Evolutionary conservation across 139 green algal genomes (phyloP), one percentile per base, ranked within the genome.

Genomic region (Chlamydomonas incerta): DNA sequence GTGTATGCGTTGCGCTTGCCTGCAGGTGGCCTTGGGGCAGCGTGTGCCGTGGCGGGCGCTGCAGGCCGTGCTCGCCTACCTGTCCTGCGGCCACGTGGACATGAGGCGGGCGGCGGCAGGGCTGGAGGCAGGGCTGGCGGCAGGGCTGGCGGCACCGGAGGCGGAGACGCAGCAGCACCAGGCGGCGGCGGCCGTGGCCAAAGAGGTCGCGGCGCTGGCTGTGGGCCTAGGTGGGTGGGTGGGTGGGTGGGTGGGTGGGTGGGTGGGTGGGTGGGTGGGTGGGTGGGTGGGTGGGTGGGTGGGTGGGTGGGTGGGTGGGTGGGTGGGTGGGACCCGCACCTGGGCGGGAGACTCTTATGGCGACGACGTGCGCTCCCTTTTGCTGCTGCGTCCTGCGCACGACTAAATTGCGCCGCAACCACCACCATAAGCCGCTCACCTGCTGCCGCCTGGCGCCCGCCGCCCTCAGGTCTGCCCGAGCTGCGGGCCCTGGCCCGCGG

Each of bases 51-150:
- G n/a, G 8, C 34, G 23, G 14, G 75, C 75, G 34, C 60, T 82
- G 58, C 60, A 26, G 5, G 35, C 75, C 0, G 26, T 72, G 34
- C 75, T 72, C 34, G 35, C n/a, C 14, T 72, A 63, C 35, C 35
- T 82, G 35, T 14, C 35, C 24, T 18, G 13, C 26, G 75, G 75
- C 0, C 21, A 5, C 6, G 58, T 57, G 20, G 6, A 17, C 33
- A 58, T 82, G n/a, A n/a, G n/a, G n/a, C n/a, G n/a, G n/a, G n/a
- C n/a, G 75, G 34, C 75, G 57, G 55, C 55, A 23, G 55, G n/a
- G n/a, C n/a, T 29, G 15, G 55, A 5, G 10, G 55, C 55, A 26
- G n/a, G n/a, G n/a, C 75, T 82, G 75, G 34, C 75, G 57, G 55
- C 55, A 23, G 55, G n/a, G n/a, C n/a, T 29, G 15, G 55, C 55